Conservation (phyloP, 495 filamentous ascomycete genomes). For the Aspergillus leporis region DNA sequence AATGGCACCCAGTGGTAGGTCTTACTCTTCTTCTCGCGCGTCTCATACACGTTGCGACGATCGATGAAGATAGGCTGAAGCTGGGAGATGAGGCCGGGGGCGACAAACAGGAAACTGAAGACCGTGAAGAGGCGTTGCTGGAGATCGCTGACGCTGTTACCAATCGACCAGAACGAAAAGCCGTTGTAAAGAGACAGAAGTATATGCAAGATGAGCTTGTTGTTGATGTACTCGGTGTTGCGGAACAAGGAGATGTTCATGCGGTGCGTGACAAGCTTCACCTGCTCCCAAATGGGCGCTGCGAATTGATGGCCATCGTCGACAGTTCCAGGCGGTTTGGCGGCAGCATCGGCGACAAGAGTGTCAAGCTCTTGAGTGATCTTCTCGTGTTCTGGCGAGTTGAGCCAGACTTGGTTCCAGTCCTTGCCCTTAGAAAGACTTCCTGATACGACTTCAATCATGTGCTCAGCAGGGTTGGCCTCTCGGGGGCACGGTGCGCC, state of each 20-base stretch:
- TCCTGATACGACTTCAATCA: constrained; percentile 77
- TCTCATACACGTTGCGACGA: constrained; percentile 53
- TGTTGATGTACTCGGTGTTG: constrained; percentile 63
- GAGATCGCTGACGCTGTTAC: constrained; percentile 27
- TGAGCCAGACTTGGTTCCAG: constrained; percentile 66
- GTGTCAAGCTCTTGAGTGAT: constrained; percentile 55
- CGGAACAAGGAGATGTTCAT: constrained; percentile 62
- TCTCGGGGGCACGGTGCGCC: constrained; percentile 70
- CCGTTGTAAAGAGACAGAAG: constrained; percentile 42
- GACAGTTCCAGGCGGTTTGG: constrained; percentile 33
- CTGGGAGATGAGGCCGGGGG: constrained; percentile 51
- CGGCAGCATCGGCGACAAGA: constrained; percentile 47
- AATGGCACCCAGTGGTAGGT: constrained; percentile 59
- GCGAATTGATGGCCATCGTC: constrained; percentile 57
- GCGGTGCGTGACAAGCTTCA: constrained; percentile 55
- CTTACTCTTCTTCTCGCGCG: constrained; percentile 53
- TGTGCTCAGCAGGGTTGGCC: constrained; percentile 86
- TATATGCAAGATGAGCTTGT: constrained; percentile 53
- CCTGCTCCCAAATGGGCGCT: constrained; percentile 56
- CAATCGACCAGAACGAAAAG: constrained; percentile 47
- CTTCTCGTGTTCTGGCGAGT: constrained; percentile 50
- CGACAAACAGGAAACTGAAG: constrained; percentile 55
- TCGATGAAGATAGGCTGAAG: constrained; percentile 57
- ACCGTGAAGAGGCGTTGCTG: constrained; percentile 46
- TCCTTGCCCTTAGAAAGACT: constrained; percentile 42